Evolutionary conservation across 208 protist species (phyloP).

Genomic region (Tritrichomonas foetus): DNA sequence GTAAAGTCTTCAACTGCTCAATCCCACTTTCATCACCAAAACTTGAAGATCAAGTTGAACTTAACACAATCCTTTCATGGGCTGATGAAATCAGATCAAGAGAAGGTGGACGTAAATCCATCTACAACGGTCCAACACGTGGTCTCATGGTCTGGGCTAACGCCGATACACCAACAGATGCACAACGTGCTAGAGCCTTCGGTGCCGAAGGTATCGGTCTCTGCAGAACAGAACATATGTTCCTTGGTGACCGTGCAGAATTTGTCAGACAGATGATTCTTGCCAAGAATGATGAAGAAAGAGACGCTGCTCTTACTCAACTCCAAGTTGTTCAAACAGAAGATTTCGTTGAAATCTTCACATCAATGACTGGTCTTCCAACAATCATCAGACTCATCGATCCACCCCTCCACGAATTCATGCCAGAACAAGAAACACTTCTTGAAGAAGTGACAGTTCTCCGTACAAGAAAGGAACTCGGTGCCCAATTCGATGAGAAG

Average conservation of each 20-base stretch:
- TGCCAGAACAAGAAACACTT: conserved; percentile 68
- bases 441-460: conserved; percentile 65
- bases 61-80: not conserved
- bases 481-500: conserved; percentile 67
- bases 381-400: conserved; percentile 21
- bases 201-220: conserved; percentile 3
- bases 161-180: not conserved
- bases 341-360: not conserved
- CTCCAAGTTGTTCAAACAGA: not conserved
- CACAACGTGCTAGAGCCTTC: not conserved
- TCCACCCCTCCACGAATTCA: conserved; percentile 60
- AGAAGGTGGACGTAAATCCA: not conserved
- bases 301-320: not conserved
- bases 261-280: not conserved
- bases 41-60: not conserved
- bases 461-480: conserved; percentile 59
- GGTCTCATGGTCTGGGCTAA: not conserved
- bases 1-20: not conserved
- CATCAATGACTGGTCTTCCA: not conserved
- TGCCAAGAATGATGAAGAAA: not conserved
- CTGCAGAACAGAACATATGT: not conserved
- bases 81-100: not conserved
- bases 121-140: not conserved
- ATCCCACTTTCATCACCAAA: not conserved
- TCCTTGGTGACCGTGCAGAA: not conserved